Base-by-base conservation (phyloP, 306 rosid species). In the Rosa lucieae region DNA sequence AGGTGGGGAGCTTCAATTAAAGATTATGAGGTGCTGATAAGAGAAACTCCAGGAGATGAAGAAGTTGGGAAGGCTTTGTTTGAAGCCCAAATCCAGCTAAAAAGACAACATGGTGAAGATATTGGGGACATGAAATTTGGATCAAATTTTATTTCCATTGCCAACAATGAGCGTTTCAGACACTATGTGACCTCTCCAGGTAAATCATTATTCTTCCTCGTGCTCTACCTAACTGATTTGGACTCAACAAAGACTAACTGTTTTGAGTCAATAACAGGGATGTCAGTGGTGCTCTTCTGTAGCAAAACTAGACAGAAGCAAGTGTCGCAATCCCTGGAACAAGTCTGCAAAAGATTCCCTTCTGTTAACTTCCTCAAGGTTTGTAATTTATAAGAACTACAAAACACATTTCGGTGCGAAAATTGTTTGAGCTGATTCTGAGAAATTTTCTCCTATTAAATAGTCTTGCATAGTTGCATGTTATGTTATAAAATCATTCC, bases 341-440 rank as follows among this genome's bases (percentile, higher is more conserved):
- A 91, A 81, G 93, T 90, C 61, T 86, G 97, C 94, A 87, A 90
- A 85, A 84, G 90, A 86, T 94, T 87, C 67, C 99, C 97, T 58
- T 92, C 97, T 0, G 93, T 94, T 51, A 83, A 92, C 85, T 94
- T 94, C 74, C 99, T 94, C 79, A 91, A 94, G 99, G 98, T 94
- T 65, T 76, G 89, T 75, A 1, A 47, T 32, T 43, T 1, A 3
- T 39, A 18, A 67, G 44, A 62, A 26, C 40, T 15, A 26, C 37
- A 7, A 32, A 12, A 32, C 21, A 65, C 37, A 32, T 14, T 17
- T 65, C 1, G 2, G 70, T 6, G 70, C 18, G 5, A 17, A 20
- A 56, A 56, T 32, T 56, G 6, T n/a, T n/a, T 1, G n/a, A 56
- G 13, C 32, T n/a, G 13, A 56, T n/a, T 56, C 20, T 8, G 3